Conservation (phyloP, 805 yeast genomes). For the Monosporozyma aerobia region DNA sequence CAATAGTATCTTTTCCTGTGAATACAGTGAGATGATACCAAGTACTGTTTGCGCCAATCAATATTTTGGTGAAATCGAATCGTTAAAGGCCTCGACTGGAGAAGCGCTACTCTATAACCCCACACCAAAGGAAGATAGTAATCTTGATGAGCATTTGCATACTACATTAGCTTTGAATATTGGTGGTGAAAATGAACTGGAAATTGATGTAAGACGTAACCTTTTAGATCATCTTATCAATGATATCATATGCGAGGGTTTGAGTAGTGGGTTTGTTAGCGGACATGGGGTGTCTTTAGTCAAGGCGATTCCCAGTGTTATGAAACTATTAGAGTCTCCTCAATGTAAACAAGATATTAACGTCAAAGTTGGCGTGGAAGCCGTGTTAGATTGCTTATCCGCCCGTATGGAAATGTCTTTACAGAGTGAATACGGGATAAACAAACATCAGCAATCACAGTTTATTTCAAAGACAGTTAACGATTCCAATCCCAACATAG, state of each 20-base stretch:
- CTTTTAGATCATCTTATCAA: slow-evolving; percentile 23
- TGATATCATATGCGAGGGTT: slow-evolving; percentile 19
- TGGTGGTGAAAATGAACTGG: slow-evolving; percentile 26
- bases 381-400: slow-evolving; percentile 10
- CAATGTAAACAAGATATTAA: not conserved
- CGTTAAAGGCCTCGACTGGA: slow-evolving; percentile 26
- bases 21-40: slow-evolving; percentile 22
- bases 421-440: slow-evolving; percentile 11
- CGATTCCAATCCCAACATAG: slow-evolving; percentile 7
- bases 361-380: slow-evolving; percentile 8
- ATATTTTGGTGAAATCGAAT: slow-evolving; percentile 23
- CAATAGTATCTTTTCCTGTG: slow-evolving; percentile 22
- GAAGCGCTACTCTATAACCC: slow-evolving; percentile 25
- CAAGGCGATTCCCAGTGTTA: slow-evolving; percentile 11
- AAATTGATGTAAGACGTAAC: slow-evolving; percentile 23
- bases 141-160: slow-evolving; percentile 10
- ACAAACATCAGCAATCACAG: slow-evolving; percentile 8
- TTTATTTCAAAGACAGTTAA: slow-evolving; percentile 12
- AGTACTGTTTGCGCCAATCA: slow-evolving; percentile 23
- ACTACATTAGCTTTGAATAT: slow-evolving; percentile 24
- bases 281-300: slow-evolving; percentile 18
- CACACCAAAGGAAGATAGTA: slow-evolving; percentile 2
- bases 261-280: slow-evolving; percentile 23
- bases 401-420: slow-evolving; percentile 17
- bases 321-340: not conserved